Evolutionary conservation across 306 rosid species (phyloP), one percentile per base, ranked within the genome.

Genomic region (Citrullus colocynthis): DNA sequence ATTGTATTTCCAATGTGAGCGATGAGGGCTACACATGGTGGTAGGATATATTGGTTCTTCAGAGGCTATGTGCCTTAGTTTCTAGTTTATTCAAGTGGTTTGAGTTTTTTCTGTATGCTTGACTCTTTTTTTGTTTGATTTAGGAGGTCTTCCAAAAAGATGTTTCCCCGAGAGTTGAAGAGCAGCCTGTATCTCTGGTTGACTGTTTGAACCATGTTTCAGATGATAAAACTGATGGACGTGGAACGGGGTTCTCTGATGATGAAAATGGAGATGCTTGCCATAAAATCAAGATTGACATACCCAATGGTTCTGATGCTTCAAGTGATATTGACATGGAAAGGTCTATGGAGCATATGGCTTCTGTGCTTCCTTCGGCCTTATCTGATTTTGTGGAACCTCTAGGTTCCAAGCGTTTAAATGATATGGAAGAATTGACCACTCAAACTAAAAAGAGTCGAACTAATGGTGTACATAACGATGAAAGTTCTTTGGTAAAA

Each of bases 331-430:
- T 74, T 81, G 89, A 82, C 77, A 78, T 85, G 45, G 88, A 85
- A 71, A 79, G 77, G 67, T 61, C 80, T 63, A 62, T 51, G 65
- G 76, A 80, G 81, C 78, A 78, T 20, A 82, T 66, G 9, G 28
- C 85, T 78, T 76, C 83, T 75, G 59, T 82, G 16, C 77, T 81
- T 36, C 74, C 51, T 41, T 83, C 88, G 70, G 65, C 81, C 52
- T 58, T 36, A 30, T 74, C 81, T 74, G 88, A 81, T 84, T 75
- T 39, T 69, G 73, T 39, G 80, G 93, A 81, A 74, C 81, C 86
- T 21, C 83, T 89, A 81, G 93, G 96, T 74, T 85, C 85, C 58
- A 95, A 95, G 84, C 97, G 90, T 77, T 76, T 39, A 58, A 81
- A 74, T 72, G 89, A 84, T 76, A 85, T 57, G 16, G 93, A 84